phyloP scores from a whole-genome alignment of 2,329 filamentous ascomycete species.

The Colletotrichum abscissum region DNA sequence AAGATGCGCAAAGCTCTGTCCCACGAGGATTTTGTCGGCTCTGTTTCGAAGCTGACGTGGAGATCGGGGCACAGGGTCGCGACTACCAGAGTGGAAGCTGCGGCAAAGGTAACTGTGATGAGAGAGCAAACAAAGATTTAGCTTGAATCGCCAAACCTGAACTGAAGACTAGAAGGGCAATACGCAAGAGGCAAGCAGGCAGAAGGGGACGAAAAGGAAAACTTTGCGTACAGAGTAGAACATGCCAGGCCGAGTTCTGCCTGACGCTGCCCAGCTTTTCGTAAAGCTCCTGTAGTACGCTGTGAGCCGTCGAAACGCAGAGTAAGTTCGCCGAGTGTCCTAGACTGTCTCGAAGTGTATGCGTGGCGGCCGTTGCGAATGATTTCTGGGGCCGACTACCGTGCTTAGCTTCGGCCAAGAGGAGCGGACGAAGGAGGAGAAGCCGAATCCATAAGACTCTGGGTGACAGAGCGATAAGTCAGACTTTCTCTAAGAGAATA shows the following conservation, averaged over 20 bases:
- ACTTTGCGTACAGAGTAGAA: not conserved
- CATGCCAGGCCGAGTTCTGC: constrained; percentile 20
- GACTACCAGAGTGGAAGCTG: not conserved
- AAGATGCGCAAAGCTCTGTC: not conserved
- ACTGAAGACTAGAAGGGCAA: no score
- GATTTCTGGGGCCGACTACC: not conserved
- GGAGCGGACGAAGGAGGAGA: not conserved
- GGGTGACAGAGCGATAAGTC: not conserved
- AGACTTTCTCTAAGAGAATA: not conserved
- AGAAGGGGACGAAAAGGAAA: not conserved
- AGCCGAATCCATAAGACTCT: constrained; percentile 14
- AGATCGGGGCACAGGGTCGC: not conserved
- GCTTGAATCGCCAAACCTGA: not conserved
- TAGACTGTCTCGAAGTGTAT: not conserved
- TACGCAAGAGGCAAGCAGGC: not conserved
- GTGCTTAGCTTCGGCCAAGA: constrained; percentile 7
- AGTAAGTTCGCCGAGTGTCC: not conserved
- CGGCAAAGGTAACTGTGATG: constrained; percentile 10
- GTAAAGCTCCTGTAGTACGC: constrained; percentile 7
- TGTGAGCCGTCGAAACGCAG: constrained; percentile 13
- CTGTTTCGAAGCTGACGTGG: not conserved
- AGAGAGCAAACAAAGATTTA: not conserved
- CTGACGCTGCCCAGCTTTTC: constrained; percentile 6
- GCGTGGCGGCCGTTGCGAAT: not conserved
- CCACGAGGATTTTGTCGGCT: constrained; percentile 3